These are phyloP conservation scores for Closterium sp. DNA, from an alignment of 139 green algal species.

Conservation along the genomic window DNA sequence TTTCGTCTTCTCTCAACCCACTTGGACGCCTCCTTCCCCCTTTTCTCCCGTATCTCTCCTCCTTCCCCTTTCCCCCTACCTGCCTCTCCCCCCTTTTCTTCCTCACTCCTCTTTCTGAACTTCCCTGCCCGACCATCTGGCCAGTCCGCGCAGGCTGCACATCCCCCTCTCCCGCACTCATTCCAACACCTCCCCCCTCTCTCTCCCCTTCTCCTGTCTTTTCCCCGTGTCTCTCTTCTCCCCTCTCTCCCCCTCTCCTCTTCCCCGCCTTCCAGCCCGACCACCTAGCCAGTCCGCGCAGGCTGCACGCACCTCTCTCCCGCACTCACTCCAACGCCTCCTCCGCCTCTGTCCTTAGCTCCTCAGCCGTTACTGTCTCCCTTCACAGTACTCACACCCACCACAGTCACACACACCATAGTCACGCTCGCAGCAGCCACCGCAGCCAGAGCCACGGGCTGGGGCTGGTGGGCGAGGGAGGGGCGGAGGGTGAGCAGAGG, in stretches of 20 bases:
- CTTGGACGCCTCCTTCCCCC: no score
- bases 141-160: no score
- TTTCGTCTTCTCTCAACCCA: no score
- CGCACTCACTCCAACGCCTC: not conserved
- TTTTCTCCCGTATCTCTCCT: no score
- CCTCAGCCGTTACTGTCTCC: no score
- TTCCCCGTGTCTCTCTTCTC: no score
- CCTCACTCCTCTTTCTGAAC: not conserved
- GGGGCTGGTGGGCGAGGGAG: not conserved
- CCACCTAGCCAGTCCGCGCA: not conserved
- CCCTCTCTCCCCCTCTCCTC: no score
- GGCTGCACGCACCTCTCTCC: not conserved
- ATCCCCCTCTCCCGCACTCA: no score
- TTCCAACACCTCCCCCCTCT: not conserved
- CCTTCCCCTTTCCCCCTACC: no score
- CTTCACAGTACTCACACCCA: not conserved
- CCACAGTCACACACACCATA: not conserved
- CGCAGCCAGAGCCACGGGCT: not conserved
- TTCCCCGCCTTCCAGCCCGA: not conserved
- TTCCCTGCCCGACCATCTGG: no score
- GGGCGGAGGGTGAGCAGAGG: not conserved
- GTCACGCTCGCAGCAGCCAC: not conserved
- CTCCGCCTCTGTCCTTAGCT: no score
- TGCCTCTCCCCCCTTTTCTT: no score
- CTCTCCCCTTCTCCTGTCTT: not conserved